Conservation (phyloP, 1,139 yeast species). For the Kodamaea arcana region DNA sequence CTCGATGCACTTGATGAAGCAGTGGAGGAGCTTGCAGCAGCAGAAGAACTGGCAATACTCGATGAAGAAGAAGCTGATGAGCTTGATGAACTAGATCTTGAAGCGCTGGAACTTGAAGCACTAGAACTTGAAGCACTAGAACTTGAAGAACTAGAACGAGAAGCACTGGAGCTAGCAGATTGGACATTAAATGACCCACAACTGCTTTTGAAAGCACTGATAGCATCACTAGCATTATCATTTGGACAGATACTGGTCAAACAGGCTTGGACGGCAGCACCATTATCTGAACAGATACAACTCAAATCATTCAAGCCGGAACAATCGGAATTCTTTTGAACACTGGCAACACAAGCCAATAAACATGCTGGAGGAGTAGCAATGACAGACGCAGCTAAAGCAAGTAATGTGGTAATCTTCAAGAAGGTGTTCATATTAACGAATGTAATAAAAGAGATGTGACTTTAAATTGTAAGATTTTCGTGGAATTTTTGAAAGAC, state of each 20-base stretch:
- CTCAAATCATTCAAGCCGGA: constrained; percentile 54
- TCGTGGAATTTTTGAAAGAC: not conserved
- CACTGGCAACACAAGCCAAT: constrained; percentile 79
- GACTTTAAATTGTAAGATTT: not conserved
- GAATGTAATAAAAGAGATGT: not conserved
- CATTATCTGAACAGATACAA: constrained; percentile 61
- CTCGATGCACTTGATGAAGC: constrained; percentile 14
- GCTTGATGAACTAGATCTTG: constrained; percentile 11
- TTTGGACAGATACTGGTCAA: constrained; percentile 63
- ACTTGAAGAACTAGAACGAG: constrained; percentile 20
- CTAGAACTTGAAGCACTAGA: constrained; percentile 21
- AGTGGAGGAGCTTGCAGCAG: constrained; percentile 12
- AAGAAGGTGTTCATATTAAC: constrained; percentile 16
- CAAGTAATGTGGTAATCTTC: constrained; percentile 44
- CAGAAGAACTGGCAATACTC: constrained; percentile 14
- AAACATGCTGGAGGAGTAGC: constrained; percentile 90
- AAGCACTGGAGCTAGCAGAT: constrained; percentile 12
- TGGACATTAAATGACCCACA: constrained; percentile 41
- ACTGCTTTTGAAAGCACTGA: constrained; percentile 48
- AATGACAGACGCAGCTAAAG: constrained; percentile 47
- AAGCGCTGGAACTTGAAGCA: constrained; percentile 23
- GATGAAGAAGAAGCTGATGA: constrained; percentile 14
- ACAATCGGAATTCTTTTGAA: constrained; percentile 53
- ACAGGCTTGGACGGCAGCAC: constrained; percentile 52
- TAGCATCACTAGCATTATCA: constrained; percentile 54